Conservation (phyloP, 441 rosid species). For the Erysimum pusillum region DNA sequence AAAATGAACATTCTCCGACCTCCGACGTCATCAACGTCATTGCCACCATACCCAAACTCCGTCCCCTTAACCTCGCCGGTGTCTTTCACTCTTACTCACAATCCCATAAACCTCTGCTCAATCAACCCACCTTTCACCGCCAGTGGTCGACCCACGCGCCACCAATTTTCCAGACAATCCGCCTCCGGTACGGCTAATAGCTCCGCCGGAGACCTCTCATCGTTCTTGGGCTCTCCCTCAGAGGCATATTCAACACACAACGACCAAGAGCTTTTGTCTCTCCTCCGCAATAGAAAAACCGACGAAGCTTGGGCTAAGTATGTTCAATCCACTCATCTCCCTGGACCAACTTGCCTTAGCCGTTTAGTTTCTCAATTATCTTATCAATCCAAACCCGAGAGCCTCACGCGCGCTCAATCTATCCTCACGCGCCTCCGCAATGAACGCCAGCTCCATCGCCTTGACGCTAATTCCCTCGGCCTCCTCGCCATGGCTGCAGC, state of each 20-base stretch:
- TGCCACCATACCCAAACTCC: conserved; percentile 17
- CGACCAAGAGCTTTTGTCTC: conserved; percentile 69
- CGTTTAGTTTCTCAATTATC: conserved; percentile 89
- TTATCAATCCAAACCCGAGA: conserved; percentile 58
- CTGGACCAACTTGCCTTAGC: conserved; percentile 87
- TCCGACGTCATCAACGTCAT: conserved; percentile 47
- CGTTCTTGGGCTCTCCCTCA: conserved; percentile 24
- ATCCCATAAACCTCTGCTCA: conserved; percentile 44
- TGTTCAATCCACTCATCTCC: conserved; percentile 64
- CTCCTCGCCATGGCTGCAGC: conserved; percentile 88
- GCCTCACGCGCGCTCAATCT: conserved; percentile 84
- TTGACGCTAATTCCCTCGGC: conserved; percentile 92
- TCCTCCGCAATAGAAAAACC: conserved; percentile 78
- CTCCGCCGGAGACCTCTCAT: conserved; percentile 50
- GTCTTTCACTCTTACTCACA: conserved; percentile 28
- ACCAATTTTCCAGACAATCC: conserved; percentile 32
- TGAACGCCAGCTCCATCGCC: conserved; percentile 86
- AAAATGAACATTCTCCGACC: conserved; percentile 47
- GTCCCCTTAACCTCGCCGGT: background rate
- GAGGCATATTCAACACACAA: conserved; percentile 37
- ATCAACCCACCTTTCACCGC: conserved; percentile 38
- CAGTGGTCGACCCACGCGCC: conserved; percentile 42
- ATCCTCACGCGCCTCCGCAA: conserved; percentile 92
- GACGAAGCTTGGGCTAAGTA: conserved; percentile 84
- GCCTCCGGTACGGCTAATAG: conserved; percentile 50